Conservation (phyloP, 129 eudicot genomes). For the Solidago caesia region DNA sequence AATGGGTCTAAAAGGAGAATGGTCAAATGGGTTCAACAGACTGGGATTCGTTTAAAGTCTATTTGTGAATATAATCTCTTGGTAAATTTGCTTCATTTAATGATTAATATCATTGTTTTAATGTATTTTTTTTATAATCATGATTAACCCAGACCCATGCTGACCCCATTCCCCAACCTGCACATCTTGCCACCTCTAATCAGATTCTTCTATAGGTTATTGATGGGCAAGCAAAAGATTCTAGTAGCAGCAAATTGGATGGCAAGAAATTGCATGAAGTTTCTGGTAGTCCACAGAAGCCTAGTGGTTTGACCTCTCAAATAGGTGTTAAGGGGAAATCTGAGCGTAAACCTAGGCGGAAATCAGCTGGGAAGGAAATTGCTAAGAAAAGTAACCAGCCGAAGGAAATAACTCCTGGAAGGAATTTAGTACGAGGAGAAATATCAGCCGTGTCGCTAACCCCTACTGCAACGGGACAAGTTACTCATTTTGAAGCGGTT, state of each 20-base stretch:
- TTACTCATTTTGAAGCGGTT: constrained; percentile 32
- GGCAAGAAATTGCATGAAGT: constrained; percentile 26
- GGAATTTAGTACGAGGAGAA: constrained; percentile 32
- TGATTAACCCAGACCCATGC: constrained; percentile 6
- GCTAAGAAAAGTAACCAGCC: constrained; percentile 43
- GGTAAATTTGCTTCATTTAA: not conserved
- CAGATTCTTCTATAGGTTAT: constrained; percentile 31
- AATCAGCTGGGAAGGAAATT: constrained; percentile 48
- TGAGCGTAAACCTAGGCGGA: constrained; percentile 72
- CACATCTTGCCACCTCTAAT: constrained; percentile 13
- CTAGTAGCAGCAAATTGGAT: constrained; percentile 40
- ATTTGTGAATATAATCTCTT: not conserved
- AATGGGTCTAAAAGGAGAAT: not conserved
- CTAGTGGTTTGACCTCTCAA: constrained; percentile 30
- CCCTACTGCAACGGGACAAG: constrained; percentile 36
- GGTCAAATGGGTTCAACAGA: not conserved
- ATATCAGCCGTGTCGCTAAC: constrained; percentile 27
- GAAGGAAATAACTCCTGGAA: constrained; percentile 41
- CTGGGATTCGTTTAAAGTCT: not conserved
- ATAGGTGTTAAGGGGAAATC: constrained; percentile 46
- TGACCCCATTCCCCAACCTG: not conserved
- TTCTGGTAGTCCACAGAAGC: constrained; percentile 37
- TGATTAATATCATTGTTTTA: not conserved
- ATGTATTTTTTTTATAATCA: not conserved
- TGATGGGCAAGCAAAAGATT: constrained; percentile 39